These are phyloP conservation scores for Quercus phellos DNA, from an alignment of 331 rosid genomes.

Conservation along the genomic window DNA sequence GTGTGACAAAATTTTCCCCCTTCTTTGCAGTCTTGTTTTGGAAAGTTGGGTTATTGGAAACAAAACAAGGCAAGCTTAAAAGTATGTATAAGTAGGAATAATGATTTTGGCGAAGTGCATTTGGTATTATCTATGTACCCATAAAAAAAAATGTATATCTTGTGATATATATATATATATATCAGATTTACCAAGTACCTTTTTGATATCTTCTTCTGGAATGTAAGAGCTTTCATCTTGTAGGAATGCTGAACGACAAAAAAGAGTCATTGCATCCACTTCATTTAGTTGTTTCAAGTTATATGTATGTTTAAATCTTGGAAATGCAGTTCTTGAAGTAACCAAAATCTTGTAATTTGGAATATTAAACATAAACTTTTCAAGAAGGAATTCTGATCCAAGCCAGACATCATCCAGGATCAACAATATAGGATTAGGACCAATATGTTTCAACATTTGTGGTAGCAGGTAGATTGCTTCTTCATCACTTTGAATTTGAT, in stretches of 20 bases:
- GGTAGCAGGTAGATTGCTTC: slow-evolving; percentile 32
- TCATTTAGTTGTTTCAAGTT: slow-evolving; percentile 31
- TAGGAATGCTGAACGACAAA: slow-evolving; percentile 35
- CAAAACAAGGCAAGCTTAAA: neutral
- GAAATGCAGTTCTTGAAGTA: slow-evolving; percentile 57
- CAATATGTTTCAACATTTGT: slow-evolving; percentile 28
- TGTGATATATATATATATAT: neutral
- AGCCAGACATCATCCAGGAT: slow-evolving; percentile 76
- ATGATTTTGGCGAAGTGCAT: neutral
- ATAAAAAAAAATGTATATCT: neutral
- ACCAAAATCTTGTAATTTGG: slow-evolving; percentile 56
- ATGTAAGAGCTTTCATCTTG: slow-evolving; percentile 18
- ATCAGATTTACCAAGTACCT: slow-evolving; percentile 29
- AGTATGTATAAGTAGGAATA: neutral
- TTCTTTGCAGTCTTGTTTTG: neutral
- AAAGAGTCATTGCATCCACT: slow-evolving; percentile 46
- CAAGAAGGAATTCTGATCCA: slow-evolving; percentile 41
- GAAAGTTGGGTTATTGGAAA: neutral
- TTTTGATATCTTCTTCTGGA: slow-evolving; percentile 22
- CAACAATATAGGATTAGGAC: slow-evolving; percentile 35
- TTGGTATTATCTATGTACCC: neutral
- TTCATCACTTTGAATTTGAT: slow-evolving; percentile 28
- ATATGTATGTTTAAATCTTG: slow-evolving; percentile 33
- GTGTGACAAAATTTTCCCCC: neutral
- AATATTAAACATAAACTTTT: slow-evolving; percentile 28